Base-by-base conservation (phyloP, 2,329 filamentous ascomycete species). In the Pezicula rhizophila region DNA sequence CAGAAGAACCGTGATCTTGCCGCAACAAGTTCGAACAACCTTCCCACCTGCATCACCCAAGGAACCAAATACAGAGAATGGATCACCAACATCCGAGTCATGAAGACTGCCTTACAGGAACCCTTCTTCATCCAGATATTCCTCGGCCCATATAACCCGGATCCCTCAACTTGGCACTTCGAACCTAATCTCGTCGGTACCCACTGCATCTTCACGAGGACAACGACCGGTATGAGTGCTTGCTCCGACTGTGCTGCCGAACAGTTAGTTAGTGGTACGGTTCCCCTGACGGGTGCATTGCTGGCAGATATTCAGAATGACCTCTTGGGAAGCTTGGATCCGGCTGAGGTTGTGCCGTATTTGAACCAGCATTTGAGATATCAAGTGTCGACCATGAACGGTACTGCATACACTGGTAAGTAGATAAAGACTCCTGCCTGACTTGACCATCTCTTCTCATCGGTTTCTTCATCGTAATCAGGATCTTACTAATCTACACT, bases 81-180 rank as follows among this genome's bases (percentile, higher is more conserved):
- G 79, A 73, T 82, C 20, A 80, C 79, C 56, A 87, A 86, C 58
- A 74, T 91, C 40, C 70, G 72, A 14, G 78, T 83, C 18, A 70
- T 74, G 47, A 84, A 81, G 52, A 76, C 79, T 49, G 79, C 79
- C 2, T 65, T 86, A 8, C 70, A 76, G 10, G 77, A 75, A 1
- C 79, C 83, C 0, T 88, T 84, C 59, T 74, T 72, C 47, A 70
- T 92, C 17, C 79, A 84, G 60, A 70, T 91, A 50, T 91, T 90
- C 66, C 62, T 89, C 2, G 86, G 82, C 5, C 25, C 49, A 2
- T 57, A 60, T 41, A 49, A 47, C 10, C 18, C 48, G 1, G 54
- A 62, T 17, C 54, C 59, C 3, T 47, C 40, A 2, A 45, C 45
- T 3, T 64, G 62, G 62, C 50, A 56, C 2, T 58, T 59, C 39